Evolutionary conservation across 345 rosid species (phyloP), one percentile per base, ranked within the genome.

Genomic region (Geranium rotundifolium): DNA sequence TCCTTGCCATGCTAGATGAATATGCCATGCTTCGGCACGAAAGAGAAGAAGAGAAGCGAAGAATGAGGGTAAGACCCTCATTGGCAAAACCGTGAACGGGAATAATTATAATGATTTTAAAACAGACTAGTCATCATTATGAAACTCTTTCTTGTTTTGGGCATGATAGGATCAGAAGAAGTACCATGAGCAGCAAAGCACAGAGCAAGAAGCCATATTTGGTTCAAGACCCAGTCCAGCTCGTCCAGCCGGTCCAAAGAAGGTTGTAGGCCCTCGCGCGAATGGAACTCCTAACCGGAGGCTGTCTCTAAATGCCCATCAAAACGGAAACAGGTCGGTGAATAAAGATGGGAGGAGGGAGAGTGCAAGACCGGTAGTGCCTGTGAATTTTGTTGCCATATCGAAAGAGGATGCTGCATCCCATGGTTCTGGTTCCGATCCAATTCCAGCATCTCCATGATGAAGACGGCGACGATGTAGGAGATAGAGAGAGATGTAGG

Each of bases 1-100:
- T 93, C 15, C 91, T 93, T 23, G 96, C 97, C 58, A 90, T 90
- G 96, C 83, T 92, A 18, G 96, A 93, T 68, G 99, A 90, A 71
- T 93, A 93, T 68, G 86, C 89, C 67, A 80, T 90, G 85, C 87
- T 90, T 61, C 83, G 91, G 72, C 97, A 86, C 64, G 97, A 93
- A 81, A 77, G 96, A 70, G 97, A 90, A 79, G 97, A 93, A 66
- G 99, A 93, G 79, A 93, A 90, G 65, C 79, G 90, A 54, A 84
- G 88, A 67, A 56, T 84, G 66, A 87, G 82, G 75, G 97, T 90
- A 63, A 31, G 7, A 7, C 7, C 37, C 37, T 31, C 37, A 31
- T 31, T 31, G n/a, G n/a, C n/a, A n/a, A n/a, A n/a, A n/a, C n/a
- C n/a, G n/a, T n/a, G n/a, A n/a, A n/a, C n/a, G n/a, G n/a, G n/a